A percentile compares a stretch with the other conserved stretches of the same genome.
Evolutionary conservation across 331 rosid species (phyloP).

Genomic region (Ulmus americana): DNA sequence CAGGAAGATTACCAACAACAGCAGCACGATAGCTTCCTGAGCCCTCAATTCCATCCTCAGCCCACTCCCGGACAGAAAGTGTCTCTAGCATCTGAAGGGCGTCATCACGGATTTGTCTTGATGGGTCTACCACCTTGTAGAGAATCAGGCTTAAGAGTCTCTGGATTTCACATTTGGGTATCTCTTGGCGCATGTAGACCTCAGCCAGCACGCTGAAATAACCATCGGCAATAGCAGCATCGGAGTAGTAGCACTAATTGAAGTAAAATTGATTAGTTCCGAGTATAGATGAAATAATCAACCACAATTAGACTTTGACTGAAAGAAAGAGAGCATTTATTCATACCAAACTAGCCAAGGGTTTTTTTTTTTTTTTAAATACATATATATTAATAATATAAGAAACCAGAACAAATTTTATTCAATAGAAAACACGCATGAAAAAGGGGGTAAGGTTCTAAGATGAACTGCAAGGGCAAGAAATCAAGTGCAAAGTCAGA

Average conservation of each 20-base stretch:
- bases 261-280: constrained; percentile 25
- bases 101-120: constrained; percentile 95
- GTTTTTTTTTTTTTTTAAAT: no score
- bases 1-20: constrained; percentile 98
- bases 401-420: no score
- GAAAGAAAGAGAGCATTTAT: not conserved
- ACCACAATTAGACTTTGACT: not conserved
- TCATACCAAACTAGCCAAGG: not conserved
- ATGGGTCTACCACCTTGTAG: constrained; percentile 98
- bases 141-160: constrained; percentile 90
- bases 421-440: no score
- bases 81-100: constrained; percentile 99
- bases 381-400: no score
- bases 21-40: constrained; percentile 98
- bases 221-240: constrained; percentile 94
- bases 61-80: constrained; percentile 96
- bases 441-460: not conserved
- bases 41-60: constrained; percentile 90
- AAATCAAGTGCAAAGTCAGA: not conserved
- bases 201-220: constrained; percentile 98
- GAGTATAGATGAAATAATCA: constrained; percentile 6
- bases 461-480: not conserved
- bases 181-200: constrained; percentile 98
- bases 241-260: constrained; percentile 85
- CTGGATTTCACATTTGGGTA: constrained; percentile 94